phyloP scores from a whole-genome alignment of 768 basidiomycete species.

The Kwoniella sp. region DNA sequence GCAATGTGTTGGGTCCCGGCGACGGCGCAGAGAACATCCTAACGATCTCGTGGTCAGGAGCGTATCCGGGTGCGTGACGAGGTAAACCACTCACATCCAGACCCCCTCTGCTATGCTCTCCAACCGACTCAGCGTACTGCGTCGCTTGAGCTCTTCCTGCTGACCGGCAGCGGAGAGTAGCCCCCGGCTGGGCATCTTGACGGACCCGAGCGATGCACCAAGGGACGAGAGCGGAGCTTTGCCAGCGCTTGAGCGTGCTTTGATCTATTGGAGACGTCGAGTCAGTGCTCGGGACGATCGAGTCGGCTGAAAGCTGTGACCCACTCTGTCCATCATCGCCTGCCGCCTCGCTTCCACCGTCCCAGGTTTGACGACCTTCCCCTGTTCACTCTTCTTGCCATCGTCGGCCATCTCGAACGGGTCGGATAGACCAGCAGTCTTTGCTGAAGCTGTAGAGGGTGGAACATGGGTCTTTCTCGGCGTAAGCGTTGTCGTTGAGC shows the following conservation, averaged over 20 bases:
- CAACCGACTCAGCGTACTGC: constrained; percentile 48
- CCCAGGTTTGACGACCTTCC: constrained; percentile 26
- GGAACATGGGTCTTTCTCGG: constrained; percentile 11
- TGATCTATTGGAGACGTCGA: constrained; percentile 25
- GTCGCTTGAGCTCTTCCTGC: constrained; percentile 46
- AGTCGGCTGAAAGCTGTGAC: constrained; percentile 1
- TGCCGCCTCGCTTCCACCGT: constrained; percentile 42
- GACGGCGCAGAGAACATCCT: constrained; percentile 45
- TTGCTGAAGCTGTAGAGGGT: constrained; percentile 7
- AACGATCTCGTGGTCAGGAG: no score
- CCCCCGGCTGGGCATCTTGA: constrained; percentile 12
- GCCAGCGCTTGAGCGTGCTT: constrained; percentile 35
- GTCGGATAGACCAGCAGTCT: constrained; percentile 27
- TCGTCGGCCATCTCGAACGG: constrained; percentile 31
- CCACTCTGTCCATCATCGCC: constrained; percentile 47
- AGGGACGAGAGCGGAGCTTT: constrained; percentile 23
- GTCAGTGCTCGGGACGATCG: background rate
- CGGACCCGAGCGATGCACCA: constrained; percentile 20
- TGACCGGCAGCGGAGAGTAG: constrained; percentile 27
- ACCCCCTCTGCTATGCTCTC: constrained; percentile 49
- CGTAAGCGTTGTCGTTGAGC: constrained; percentile 8
- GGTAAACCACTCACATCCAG: constrained; percentile 48
- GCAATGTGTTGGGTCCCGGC: constrained; percentile 21
- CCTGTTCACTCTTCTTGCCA: constrained; percentile 13
- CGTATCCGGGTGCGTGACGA: background rate